Percentiles rank a stretch among this genome's conserved stretches.
phyloP scores from a whole-genome alignment of 768 basidiomycete genomes.

The Boletus fagicola region DNA sequence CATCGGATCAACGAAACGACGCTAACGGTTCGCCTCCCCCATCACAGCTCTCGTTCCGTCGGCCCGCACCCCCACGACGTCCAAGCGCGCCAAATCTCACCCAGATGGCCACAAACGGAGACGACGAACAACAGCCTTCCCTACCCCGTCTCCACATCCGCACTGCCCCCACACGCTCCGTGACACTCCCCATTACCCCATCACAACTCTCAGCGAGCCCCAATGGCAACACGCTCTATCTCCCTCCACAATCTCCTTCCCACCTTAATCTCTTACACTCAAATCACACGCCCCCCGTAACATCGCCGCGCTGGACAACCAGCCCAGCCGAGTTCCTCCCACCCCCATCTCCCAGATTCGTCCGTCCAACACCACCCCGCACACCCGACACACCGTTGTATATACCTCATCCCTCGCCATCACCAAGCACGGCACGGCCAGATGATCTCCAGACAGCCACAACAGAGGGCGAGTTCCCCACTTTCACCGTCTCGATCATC shows the following conservation, averaged over 20 bases:
- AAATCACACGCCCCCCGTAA: constrained; percentile 54
- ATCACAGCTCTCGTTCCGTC: constrained; percentile 53
- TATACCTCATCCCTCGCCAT: constrained; percentile 32
- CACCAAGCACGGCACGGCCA: constrained; percentile 65
- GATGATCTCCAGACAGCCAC: constrained; percentile 35
- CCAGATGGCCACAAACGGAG: constrained; percentile 57
- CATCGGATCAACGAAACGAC: constrained; percentile 40
- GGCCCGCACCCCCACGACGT: constrained; percentile 51
- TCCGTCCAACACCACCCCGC: constrained; percentile 35
- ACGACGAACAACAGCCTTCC: constrained; percentile 39
- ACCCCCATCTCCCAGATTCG: constrained; percentile 26
- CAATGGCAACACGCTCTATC: constrained; percentile 19
- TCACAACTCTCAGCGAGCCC: constrained; percentile 21
- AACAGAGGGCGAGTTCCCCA: constrained; percentile 50
- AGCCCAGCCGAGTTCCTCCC: constrained; percentile 41
- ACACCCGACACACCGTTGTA: constrained; percentile 41
- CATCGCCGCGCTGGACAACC: constrained; percentile 42
- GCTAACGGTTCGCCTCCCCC: constrained; percentile 65
- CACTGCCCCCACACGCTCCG: constrained; percentile 56
- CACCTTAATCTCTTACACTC: constrained; percentile 61
- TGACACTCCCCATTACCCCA: constrained; percentile 52
- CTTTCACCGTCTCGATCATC: constrained; percentile 86
- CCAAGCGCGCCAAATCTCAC: constrained; percentile 65
- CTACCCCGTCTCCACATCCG: constrained; percentile 62
- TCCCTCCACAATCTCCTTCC: constrained; percentile 51